Evolutionary conservation across 495 filamentous ascomycete species (phyloP).

Genomic region (Aeminium ludgeri): DNA sequence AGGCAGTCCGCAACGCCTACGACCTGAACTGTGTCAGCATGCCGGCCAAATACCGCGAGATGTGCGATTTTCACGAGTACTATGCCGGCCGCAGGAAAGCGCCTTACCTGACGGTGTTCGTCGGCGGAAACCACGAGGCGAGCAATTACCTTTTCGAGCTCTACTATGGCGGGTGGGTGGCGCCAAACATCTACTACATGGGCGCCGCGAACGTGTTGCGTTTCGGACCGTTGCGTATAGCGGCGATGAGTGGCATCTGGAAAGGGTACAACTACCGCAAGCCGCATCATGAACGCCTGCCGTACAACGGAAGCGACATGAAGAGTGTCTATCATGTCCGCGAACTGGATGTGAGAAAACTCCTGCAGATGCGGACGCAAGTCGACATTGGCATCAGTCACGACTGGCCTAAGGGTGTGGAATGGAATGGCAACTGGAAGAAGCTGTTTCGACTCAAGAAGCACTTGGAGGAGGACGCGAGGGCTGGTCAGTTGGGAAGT

Average conservation of each 20-base stretch:
- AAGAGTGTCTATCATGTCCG: conserved; percentile 73
- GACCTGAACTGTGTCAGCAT: conserved; percentile 79
- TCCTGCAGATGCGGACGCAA: conserved; percentile 66
- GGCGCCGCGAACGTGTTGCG: conserved; percentile 79
- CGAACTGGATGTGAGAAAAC: conserved; percentile 78
- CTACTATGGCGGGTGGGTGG: conserved; percentile 93
- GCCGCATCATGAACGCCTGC: conserved; percentile 69
- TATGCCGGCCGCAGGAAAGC: conserved; percentile 64
- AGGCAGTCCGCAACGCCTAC: conserved; percentile 74
- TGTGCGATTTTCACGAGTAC: conserved; percentile 86
- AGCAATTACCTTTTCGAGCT: conserved; percentile 74
- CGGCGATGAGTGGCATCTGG: conserved; percentile 87
- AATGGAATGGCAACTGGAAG: conserved; percentile 48
- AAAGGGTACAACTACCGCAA: conserved; percentile 70
- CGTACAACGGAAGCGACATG: conserved; percentile 56
- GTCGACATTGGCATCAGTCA: conserved; percentile 84
- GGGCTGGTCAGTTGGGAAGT: conserved; percentile 55
- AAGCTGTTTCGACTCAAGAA: conserved; percentile 52
- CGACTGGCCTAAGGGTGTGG: conserved; percentile 80
- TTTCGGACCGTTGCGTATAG: conserved; percentile 68
- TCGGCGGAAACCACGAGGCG: conserved; percentile 90
- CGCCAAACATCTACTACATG: conserved; percentile 90
- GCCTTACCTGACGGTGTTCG: conserved; percentile 78
- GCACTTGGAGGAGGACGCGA: conserved; percentile 56
- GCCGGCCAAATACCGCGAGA: conserved; percentile 61